Conservation (phyloP, 108 stramenopile genomes). For the Nitzschia sp. region DNA sequence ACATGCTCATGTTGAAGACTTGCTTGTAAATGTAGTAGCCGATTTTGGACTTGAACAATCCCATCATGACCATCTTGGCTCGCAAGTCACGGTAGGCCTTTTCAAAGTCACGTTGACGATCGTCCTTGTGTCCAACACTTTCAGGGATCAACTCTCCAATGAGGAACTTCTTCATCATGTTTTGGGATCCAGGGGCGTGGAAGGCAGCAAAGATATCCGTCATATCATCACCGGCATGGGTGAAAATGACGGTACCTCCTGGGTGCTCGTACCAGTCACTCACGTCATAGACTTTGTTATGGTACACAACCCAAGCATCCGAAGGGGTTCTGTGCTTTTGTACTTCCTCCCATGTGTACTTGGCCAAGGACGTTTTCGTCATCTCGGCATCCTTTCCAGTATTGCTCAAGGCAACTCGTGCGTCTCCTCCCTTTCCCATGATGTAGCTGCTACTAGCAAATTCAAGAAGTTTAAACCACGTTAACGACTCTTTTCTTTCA, state of each 20-base stretch:
- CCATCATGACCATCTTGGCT: conserved; percentile 89
- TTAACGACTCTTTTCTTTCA: not conserved
- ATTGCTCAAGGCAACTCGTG: conserved; percentile 24
- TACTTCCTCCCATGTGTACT: conserved; percentile 90
- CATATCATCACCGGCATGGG: conserved; percentile 98
- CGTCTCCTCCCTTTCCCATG: conserved; percentile 91
- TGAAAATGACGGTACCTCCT: conserved; percentile 96
- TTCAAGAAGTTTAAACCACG: not conserved
- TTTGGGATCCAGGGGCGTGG: conserved; percentile 91
- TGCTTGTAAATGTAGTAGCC: conserved; percentile 94
- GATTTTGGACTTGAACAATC: conserved; percentile 92
- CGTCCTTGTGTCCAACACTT: conserved; percentile 75
- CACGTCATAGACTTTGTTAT: conserved; percentile 97
- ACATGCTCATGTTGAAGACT: conserved; percentile 82
- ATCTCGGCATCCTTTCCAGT: conserved; percentile 39
- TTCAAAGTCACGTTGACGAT: conserved; percentile 90
- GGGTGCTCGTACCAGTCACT: conserved; percentile 97
- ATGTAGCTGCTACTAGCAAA: conserved; percentile 1
- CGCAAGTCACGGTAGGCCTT: conserved; percentile 94
- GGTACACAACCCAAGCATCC: conserved; percentile 95
- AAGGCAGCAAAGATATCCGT: conserved; percentile 99
- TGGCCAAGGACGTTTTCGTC: conserved; percentile 25
- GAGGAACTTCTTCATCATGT: conserved; percentile 90
- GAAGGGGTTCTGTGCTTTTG: conserved; percentile 90
- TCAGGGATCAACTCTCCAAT: conserved; percentile 92